phyloP scores from a whole-genome alignment of 139 green algal species.

The Desmodesmus armatus region DNA sequence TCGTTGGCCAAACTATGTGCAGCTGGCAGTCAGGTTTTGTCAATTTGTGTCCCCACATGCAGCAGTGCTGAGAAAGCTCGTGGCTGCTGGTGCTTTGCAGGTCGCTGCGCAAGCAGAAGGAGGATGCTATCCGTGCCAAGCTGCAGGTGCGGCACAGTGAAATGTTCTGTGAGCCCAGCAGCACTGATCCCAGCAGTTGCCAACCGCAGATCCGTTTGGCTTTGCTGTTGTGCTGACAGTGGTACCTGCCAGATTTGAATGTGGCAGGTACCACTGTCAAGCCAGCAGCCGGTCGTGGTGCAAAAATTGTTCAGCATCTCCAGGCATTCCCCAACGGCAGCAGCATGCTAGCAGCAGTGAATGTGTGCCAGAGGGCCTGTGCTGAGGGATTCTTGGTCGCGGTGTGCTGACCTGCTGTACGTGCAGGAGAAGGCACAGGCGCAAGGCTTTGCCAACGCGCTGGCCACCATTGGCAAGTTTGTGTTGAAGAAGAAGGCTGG shows the following conservation, averaged over 20 bases:
- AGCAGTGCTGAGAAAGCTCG: too few species aligned
- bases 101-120: slow-evolving; percentile 69
- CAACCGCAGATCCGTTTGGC: neutral
- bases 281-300: neutral
- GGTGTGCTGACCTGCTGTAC: neutral
- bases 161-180: too few species aligned
- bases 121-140: slow-evolving; percentile 62
- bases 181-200: neutral
- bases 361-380: neutral
- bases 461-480: slow-evolving; percentile 93
- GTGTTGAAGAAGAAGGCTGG: slow-evolving; percentile 92
- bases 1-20: too few species aligned
- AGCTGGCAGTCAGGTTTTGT: too few species aligned
- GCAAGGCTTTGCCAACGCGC: slow-evolving; percentile 79
- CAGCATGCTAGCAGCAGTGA: too few species aligned
- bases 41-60: too few species aligned
- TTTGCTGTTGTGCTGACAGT: neutral
- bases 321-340: neutral
- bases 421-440: slow-evolving; percentile 81
- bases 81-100: slow-evolving; percentile 48
- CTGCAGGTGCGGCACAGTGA: slow-evolving; percentile 48
- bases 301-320: neutral
- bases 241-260: neutral
- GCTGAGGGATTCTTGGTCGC: too few species aligned
- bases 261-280: neutral